These are phyloP conservation scores for Fusarium sp. DNA, from an alignment of 2,329 filamentous ascomycete species.

Conservation along the genomic window DNA sequence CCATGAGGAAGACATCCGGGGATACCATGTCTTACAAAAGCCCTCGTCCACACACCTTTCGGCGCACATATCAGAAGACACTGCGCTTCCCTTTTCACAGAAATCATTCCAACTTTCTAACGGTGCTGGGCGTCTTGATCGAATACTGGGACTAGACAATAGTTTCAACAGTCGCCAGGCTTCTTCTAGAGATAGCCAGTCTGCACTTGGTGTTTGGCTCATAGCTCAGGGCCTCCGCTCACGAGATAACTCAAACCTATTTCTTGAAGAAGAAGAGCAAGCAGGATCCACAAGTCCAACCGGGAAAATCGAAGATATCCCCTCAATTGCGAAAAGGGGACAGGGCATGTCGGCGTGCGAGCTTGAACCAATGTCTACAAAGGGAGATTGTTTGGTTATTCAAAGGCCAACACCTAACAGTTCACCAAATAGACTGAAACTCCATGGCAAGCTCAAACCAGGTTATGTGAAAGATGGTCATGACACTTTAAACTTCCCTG, in stretches of 20 bases:
- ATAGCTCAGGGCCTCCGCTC: constrained; percentile 49
- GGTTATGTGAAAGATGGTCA: not conserved
- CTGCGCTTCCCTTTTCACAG: constrained; percentile 19
- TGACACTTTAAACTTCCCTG: not conserved
- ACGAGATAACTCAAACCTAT: constrained; percentile 41
- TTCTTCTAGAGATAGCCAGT: constrained; percentile 50
- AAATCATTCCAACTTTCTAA: constrained; percentile 36
- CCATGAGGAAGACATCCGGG: not conserved
- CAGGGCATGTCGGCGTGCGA: not conserved
- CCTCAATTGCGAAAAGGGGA: not conserved
- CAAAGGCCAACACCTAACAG: not conserved
- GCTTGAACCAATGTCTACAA: not conserved
- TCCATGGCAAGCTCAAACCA: not conserved
- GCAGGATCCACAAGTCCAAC: not conserved
- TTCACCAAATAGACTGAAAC: not conserved
- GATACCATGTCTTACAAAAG: not conserved
- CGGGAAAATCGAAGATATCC: not conserved
- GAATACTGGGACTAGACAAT: constrained; percentile 39
- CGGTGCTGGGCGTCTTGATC: constrained; percentile 29
- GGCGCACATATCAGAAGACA: constrained; percentile 5
- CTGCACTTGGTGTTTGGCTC: constrained; percentile 53
- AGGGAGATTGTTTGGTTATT: not conserved
- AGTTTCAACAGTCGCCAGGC: constrained; percentile 47
- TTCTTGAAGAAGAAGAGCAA: constrained; percentile 5
- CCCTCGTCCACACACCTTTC: not conserved